phyloP scores from a whole-genome alignment of 2,329 filamentous ascomycete species.

The Aspergillus felis region DNA sequence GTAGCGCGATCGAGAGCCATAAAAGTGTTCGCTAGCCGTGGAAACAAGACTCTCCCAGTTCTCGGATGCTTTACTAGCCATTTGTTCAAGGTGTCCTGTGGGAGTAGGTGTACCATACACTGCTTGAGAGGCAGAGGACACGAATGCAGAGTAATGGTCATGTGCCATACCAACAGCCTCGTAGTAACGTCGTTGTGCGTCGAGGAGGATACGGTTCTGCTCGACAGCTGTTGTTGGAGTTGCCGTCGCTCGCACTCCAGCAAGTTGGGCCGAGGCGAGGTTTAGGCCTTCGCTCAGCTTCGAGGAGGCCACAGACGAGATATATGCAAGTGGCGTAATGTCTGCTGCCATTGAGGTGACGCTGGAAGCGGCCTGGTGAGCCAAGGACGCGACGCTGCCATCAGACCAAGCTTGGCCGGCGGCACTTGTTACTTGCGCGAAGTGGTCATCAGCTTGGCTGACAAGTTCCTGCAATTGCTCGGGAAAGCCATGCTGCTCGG shows the following conservation, averaged over 20 bases:
- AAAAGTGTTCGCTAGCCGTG: constrained; percentile 65
- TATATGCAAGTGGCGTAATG: constrained; percentile 49
- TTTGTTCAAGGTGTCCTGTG: constrained; percentile 38
- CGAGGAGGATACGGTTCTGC: constrained; percentile 53
- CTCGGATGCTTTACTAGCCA: constrained; percentile 54
- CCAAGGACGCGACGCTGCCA: constrained; percentile 51
- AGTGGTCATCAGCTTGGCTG: constrained; percentile 50
- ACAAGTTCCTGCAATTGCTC: constrained; percentile 50
- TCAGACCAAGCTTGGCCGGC: constrained; percentile 53
- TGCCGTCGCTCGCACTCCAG: constrained; percentile 62
- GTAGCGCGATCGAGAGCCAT: constrained; percentile 62
- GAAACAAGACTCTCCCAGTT: constrained; percentile 63
- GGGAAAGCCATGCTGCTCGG: constrained; percentile 49
- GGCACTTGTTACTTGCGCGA: constrained; percentile 51
- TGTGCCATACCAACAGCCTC: constrained; percentile 75
- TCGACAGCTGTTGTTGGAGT: constrained; percentile 59
- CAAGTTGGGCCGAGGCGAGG: constrained; percentile 67
- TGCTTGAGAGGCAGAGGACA: constrained; percentile 67
- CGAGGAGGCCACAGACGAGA: constrained; percentile 66
- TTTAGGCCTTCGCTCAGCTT: constrained; percentile 66
- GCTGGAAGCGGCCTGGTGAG: constrained; percentile 52
- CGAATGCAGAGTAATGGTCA: constrained; percentile 71
- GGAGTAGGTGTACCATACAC: constrained; percentile 60
- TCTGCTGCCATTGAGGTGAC: constrained; percentile 44
- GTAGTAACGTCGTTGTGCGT: constrained; percentile 67